Conservation (phyloP, 768 basidiomycete species). For the Termitomyces sp. region DNA sequence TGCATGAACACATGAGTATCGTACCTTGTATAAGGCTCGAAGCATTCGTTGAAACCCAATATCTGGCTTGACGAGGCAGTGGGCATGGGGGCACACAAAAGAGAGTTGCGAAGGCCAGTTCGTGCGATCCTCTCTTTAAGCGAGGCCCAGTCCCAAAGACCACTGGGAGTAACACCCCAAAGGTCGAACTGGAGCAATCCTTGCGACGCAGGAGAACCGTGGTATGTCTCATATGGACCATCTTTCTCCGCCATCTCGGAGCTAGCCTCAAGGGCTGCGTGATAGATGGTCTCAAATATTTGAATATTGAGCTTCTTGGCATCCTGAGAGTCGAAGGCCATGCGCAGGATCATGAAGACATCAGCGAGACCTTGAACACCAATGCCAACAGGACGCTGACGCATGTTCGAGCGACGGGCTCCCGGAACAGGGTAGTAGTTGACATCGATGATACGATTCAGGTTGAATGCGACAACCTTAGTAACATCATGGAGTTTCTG, state of each 20-base stretch:
- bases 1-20: slow-evolving; percentile 13
- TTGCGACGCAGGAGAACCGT: slow-evolving; percentile 84
- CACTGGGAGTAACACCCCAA: slow-evolving; percentile 88
- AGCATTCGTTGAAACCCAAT: slow-evolving; percentile 97
- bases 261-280: slow-evolving; percentile 88
- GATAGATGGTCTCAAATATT: slow-evolving; percentile 99
- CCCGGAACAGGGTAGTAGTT: slow-evolving; percentile 96
- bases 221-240: slow-evolving; percentile 86
- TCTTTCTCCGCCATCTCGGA: slow-evolving; percentile 77
- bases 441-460: slow-evolving; percentile 91
- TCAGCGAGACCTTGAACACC: slow-evolving; percentile 99
- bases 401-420: slow-evolving; percentile 90
- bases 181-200: slow-evolving; percentile 93
- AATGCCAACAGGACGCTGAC: slow-evolving; percentile 95
- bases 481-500: slow-evolving; percentile 90
- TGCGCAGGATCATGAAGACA: slow-evolving; percentile 93
- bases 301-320: slow-evolving; percentile 89
- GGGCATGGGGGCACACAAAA: slow-evolving; percentile 96
- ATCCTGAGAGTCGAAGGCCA: slow-evolving; percentile 90
- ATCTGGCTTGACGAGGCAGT: slow-evolving; percentile 99
- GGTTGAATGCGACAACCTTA: slow-evolving; percentile 90
- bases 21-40: slow-evolving; percentile 95
- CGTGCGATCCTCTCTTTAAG: slow-evolving; percentile 84
- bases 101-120: slow-evolving; percentile 84
- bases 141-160: slow-evolving; percentile 90